Conservation (phyloP, 495 filamentous ascomycete species). For the Cercophora sp. region DNA sequence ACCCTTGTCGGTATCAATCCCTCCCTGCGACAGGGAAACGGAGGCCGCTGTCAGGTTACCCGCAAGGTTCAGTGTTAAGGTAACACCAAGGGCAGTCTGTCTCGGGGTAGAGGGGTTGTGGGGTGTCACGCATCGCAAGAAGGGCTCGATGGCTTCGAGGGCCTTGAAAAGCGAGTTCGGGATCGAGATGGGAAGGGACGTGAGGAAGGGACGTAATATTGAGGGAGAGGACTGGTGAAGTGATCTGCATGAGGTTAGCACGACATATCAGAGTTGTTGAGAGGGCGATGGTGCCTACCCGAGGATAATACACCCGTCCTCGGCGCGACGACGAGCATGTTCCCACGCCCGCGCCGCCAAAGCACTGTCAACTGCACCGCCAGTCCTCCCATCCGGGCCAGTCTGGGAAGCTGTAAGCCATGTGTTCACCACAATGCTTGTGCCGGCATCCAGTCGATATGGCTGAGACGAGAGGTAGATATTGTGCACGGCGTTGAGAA, state of each 20-base stretch:
- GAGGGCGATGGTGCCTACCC: conserved; percentile 51
- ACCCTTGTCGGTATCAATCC: conserved; percentile 79
- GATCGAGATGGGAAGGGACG: conserved; percentile 71
- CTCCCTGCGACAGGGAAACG: conserved; percentile 77
- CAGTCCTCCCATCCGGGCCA: conserved; percentile 60
- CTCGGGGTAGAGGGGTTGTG: conserved; percentile 81
- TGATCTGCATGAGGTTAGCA: conserved; percentile 51
- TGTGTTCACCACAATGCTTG: conserved; percentile 91
- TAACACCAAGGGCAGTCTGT: conserved; percentile 75
- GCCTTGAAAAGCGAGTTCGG: conserved; percentile 71
- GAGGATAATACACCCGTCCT: conserved; percentile 90
- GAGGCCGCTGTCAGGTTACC: conserved; percentile 73
- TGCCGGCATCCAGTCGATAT: conserved; percentile 83
- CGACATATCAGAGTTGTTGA: background rate
- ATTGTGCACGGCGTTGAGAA: conserved; percentile 88
- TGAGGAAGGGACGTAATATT: conserved; percentile 73
- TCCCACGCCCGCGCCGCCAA: conserved; percentile 88
- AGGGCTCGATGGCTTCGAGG: conserved; percentile 74
- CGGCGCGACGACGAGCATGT: conserved; percentile 88
- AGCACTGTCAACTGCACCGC: conserved; percentile 75
- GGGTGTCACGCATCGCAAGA: conserved; percentile 81
- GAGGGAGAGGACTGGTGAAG: conserved; percentile 87
- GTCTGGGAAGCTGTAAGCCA: conserved; percentile 75
- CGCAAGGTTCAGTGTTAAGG: conserved; percentile 73
- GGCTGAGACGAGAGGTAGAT: conserved; percentile 77